Percentiles rank a stretch among this genome's conserved stretches.
phyloP scores from a whole-genome alignment of 2,329 filamentous ascomycete species.

The Talaromyces verruculosus region DNA sequence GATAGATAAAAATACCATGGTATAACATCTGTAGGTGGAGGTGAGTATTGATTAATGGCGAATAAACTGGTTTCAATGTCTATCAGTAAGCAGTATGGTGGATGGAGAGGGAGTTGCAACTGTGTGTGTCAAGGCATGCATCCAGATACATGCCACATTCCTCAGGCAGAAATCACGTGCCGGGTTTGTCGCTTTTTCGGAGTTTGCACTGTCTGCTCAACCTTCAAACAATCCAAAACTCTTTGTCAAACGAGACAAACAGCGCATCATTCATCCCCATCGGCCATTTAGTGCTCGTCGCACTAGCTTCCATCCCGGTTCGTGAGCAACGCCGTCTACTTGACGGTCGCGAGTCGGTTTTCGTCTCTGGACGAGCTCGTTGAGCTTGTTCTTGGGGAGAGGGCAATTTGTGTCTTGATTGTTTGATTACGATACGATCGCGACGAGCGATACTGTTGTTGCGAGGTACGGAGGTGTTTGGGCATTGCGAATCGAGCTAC shows the following conservation, averaged over 20 bases:
- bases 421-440: neutral
- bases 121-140: neutral
- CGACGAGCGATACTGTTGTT: neutral
- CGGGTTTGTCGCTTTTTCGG: neutral
- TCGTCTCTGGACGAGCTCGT: constrained; percentile 1
- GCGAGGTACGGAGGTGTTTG: neutral
- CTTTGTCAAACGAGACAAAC: constrained; percentile 23
- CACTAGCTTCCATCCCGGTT: neutral
- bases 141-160: neutral
- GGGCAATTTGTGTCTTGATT: neutral
- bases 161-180: neutral
- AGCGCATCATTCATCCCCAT: constrained; percentile 20
- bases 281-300: neutral
- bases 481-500: neutral
- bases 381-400: neutral
- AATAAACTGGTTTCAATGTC: too few relatives aligned
- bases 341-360: neutral
- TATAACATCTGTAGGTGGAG: neutral
- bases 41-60: too few relatives aligned
- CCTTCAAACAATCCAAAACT: constrained; percentile 42
- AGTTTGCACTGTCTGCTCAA: constrained; percentile 44
- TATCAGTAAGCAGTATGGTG: neutral
- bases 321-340: neutral
- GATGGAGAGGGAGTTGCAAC: neutral
- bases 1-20: neutral